Evolutionary conservation across 768 basidiomycete species (phyloP), one percentile per base, ranked within the genome.

Genomic region (Rhodotorula paludigena): DNA sequence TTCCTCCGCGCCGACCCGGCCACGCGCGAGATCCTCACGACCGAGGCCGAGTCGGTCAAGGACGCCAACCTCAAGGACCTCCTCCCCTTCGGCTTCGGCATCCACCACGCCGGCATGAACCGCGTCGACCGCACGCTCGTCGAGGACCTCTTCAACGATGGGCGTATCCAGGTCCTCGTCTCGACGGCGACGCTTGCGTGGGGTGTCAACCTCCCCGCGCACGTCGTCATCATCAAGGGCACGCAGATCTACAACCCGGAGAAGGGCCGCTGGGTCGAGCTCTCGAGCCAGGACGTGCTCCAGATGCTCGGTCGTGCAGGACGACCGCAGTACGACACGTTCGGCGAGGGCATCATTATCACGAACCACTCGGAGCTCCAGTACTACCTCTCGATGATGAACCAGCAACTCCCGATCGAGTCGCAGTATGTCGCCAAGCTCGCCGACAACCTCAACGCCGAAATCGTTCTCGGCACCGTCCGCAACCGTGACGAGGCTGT

Each of bases 181-280:
- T 96, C 91, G 77, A 99, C 96, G 1, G 96, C 96, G 9, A 98
- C 94, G 4, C 86, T 99, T 44, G 96, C 96, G 1, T 99, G 96
- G 96, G 96, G 94, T 81, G 94, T 99, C 79, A 99, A 99, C 77
- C 81, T 98, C 0, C 96, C 96, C 6, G 94, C 93, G 2, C 96
- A 98, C 72, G 89, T 91, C 14, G 94, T 97, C 79, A 92, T 98
- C 81, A 97, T 99, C 83, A 99, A 98, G 78, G 96, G 96, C n/a
- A 98, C 96, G 0, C 93, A 98, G 80, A 93, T 98, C 68, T 99
- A 98, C 80, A 97, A 96, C 78, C 96, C 96, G 0, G 93, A 96
- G 79, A 96, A 98, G 80, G 96, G 96, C 28, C 86, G 89, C 8
- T 99, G 96, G 96, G 88, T 89, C 8, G 96, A 98, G 77, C 80